Evolutionary conservation across 1,284 basidiomycete species (phyloP), one percentile per base, ranked within the genome.

Genomic region (Microbotryum intermedium): DNA sequence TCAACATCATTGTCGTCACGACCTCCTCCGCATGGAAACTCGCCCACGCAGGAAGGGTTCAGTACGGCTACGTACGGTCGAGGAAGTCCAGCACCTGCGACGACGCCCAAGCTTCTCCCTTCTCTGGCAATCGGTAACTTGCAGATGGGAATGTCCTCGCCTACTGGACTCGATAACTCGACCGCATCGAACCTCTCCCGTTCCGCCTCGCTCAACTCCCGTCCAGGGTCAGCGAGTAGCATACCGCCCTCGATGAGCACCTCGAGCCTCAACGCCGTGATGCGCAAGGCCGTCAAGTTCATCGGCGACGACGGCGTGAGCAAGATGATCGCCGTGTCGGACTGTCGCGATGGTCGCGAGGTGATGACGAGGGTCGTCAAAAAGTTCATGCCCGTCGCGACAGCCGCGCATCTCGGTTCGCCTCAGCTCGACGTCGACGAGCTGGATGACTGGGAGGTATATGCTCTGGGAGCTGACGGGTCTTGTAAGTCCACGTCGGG

Each of bases 241-340:
- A 29, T 56, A 1, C 56, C 55, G 8, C 51, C 56, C 21, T 59
- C 25, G 29, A 39, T 16, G 34, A 28, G 25, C 25, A 30, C 50
- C 9, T 30, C 53, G 18, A 61, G 52, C 43, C 56, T 88, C 25
- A 87, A 90, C 60, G 88, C 91, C 66, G 77, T 92, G 53, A 80
- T 85, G 50, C 80, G 85, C 53, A 88, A 87, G 72, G 77, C 90
- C 18, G 84, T 95, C 71, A 94, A 90, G 74, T 93, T 95, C 72
- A 79, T 84, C 48, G 79, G 90, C 54, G 84, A 85, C 2, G 90
- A 90, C 28, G 77, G 83, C 6, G 26, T 81, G 39, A 76, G 85
- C 55, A 84, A 85, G 25, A 87, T 85, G 0, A 83, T 97, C 62
- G 85, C 92, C 71, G 84, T 90, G 13, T 81, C 83, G 2, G 83